Conservation (phyloP, 116 monocot genomes). For the Iris pallida region DNA sequence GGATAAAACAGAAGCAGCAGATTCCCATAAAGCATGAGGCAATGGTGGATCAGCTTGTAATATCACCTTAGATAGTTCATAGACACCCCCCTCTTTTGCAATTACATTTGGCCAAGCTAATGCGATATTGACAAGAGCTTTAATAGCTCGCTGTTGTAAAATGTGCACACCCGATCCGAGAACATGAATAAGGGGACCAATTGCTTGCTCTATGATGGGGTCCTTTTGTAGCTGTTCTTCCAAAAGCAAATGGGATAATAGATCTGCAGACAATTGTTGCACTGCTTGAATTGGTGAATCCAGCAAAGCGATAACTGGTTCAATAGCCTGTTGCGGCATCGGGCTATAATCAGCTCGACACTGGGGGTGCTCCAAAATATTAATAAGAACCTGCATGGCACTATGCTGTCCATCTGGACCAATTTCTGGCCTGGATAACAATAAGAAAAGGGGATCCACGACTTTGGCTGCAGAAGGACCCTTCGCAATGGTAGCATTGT, state of each 20-base stretch:
- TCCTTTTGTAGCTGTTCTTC: conserved; percentile 79
- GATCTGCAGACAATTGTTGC: conserved; percentile 80
- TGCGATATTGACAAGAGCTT: conserved; percentile 66
- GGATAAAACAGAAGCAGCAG: conserved; percentile 72
- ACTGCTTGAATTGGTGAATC: conserved; percentile 67
- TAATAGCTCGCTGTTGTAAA: conserved; percentile 73
- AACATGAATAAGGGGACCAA: conserved; percentile 70
- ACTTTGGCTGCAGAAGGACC: conserved; percentile 78
- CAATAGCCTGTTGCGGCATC: conserved; percentile 48
- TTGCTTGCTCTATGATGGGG: conserved; percentile 60
- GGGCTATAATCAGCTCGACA: conserved; percentile 66
- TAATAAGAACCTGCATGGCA: conserved; percentile 72
- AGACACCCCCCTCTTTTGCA: conserved; percentile 86
- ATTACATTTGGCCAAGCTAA: conserved; percentile 80
- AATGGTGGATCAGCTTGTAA: conserved; percentile 73
- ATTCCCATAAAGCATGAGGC: conserved; percentile 83
- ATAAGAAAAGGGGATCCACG: conserved; percentile 60
- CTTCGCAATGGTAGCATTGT: conserved; percentile 83
- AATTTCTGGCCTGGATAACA: conserved; percentile 56
- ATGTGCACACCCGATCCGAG: conserved; percentile 69
- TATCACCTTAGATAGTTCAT: conserved; percentile 80
- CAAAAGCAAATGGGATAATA: conserved; percentile 66
- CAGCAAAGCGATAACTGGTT: conserved; percentile 69
- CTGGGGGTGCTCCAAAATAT: conserved; percentile 84
- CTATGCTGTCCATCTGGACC: conserved; percentile 77